These are phyloP conservation scores for Sugiyamaella sp. DNA, from an alignment of 1,139 yeast genomes.

Conservation along the genomic window DNA sequence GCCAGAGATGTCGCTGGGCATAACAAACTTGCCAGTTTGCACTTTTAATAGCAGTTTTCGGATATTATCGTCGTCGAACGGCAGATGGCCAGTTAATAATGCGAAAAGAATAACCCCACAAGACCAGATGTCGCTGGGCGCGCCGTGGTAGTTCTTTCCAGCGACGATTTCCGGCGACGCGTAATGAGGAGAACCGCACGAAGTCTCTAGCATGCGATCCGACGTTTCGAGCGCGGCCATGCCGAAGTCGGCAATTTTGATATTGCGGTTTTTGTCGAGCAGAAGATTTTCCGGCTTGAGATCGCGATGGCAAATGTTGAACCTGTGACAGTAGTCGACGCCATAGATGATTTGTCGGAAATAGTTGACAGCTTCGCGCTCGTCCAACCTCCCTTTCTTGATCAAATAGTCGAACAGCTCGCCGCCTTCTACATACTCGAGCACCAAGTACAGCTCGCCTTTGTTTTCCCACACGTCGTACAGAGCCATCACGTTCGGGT, in stretches of 20 bases:
- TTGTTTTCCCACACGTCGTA: slow-evolving; percentile 99
- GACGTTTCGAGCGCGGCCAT: slow-evolving; percentile 98
- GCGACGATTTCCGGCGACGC: slow-evolving; percentile 98
- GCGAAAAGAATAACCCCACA: slow-evolving; percentile 97
- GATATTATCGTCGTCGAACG: slow-evolving; percentile 95
- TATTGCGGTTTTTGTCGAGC: slow-evolving; percentile 81
- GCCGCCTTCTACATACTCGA: slow-evolving; percentile 97
- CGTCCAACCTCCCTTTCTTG: slow-evolving; percentile 85
- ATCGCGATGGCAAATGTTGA: slow-evolving; percentile 91
- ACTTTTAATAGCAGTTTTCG: slow-evolving; percentile 84
- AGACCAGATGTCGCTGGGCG: slow-evolving; percentile 98
- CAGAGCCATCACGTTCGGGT: slow-evolving; percentile 91
- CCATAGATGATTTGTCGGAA: slow-evolving; percentile 93
- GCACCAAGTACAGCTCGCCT: slow-evolving; percentile 78
- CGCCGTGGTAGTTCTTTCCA: slow-evolving; percentile 92
- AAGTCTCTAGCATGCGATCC: slow-evolving; percentile 83
- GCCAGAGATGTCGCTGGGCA: slow-evolving; percentile 76
- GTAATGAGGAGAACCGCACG: slow-evolving; percentile 98
- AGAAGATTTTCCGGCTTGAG: slow-evolving; percentile 92
- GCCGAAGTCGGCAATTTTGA: slow-evolving; percentile 97
- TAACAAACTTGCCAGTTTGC: slow-evolving; percentile 81
- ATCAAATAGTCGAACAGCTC: slow-evolving; percentile 91
- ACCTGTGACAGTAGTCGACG: slow-evolving; percentile 88
- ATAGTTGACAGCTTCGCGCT: slow-evolving; percentile 84
- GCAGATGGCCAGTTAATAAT: slow-evolving; percentile 88